A percentile compares a stretch with the other conserved stretches of the same genome.
phyloP scores from a whole-genome alignment of 305 asterid genomes.

The Solanum hybrid region DNA sequence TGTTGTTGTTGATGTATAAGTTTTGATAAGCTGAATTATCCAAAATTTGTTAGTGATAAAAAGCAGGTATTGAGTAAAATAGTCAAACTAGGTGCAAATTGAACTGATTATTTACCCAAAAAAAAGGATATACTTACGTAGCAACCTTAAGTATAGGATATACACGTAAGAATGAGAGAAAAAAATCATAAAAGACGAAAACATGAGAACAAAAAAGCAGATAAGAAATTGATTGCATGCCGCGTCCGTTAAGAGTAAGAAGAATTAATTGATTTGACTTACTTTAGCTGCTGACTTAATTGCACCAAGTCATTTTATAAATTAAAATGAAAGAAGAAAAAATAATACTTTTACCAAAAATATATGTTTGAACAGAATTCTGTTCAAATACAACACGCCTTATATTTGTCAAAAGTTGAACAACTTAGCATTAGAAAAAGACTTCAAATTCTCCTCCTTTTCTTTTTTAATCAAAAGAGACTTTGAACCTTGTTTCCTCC shows the following conservation, averaged over 20 bases:
- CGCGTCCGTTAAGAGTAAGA: not conserved
- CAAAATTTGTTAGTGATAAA: not conserved
- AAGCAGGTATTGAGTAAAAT: not conserved
- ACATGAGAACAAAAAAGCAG: not conserved
- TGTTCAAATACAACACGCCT: not conserved
- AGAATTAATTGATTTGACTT: slow-evolving; percentile 2
- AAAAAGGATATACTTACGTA: not conserved
- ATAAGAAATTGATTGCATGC: slow-evolving; percentile 6
- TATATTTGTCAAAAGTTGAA: not conserved
- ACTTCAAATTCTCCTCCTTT: not conserved
- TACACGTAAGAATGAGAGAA: not conserved
- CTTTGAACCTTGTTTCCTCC: not conserved
- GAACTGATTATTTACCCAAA: not conserved
- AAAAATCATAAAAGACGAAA: not conserved
- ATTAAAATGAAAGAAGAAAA: slow-evolving; percentile 8
- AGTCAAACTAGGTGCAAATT: not conserved
- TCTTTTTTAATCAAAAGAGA: not conserved
- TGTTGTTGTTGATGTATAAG: not conserved
- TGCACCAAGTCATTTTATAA: not conserved
- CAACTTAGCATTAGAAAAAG: not conserved
- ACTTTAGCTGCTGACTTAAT: not conserved
- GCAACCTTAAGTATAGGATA: not conserved
- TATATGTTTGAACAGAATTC: not conserved
- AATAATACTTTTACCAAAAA: not conserved
- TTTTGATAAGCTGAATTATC: not conserved